Conservation (phyloP, 148 eudicot species). For the Vaccinium darrowii region DNA sequence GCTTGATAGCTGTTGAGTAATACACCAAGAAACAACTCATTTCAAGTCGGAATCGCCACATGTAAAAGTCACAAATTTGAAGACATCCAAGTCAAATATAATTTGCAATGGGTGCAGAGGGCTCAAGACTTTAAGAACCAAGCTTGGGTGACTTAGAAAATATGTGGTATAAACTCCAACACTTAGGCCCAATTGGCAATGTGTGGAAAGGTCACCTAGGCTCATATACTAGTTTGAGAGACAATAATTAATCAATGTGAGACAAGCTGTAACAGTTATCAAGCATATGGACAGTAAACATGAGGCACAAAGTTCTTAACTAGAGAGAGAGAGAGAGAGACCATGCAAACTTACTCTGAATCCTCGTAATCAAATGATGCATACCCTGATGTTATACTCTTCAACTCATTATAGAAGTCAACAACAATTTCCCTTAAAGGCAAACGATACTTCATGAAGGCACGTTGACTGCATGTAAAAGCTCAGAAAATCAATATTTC, state of each 20-base stretch:
- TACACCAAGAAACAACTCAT: slow-evolving; percentile 9
- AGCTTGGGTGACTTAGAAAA: background rate
- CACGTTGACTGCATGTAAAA: slow-evolving; percentile 74
- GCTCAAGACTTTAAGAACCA: slow-evolving; percentile 1
- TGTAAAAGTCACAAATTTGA: background rate
- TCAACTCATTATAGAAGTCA: slow-evolving; percentile 90
- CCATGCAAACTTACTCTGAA: slow-evolving; percentile 61
- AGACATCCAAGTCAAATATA: background rate
- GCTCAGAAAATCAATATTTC: slow-evolving; percentile 13
- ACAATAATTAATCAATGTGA: background rate
- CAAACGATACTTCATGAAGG: slow-evolving; percentile 79
- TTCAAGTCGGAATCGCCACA: background rate
- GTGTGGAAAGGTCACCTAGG: background rate
- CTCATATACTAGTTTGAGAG: background rate
- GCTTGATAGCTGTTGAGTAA: slow-evolving; percentile 62
- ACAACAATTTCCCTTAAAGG: slow-evolving; percentile 95
- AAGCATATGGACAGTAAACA: background rate
- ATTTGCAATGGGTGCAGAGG: background rate
- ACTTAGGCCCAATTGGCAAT: background rate
- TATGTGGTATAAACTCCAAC: background rate
- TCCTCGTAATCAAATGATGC: slow-evolving; percentile 96
- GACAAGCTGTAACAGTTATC: background rate
- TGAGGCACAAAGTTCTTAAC: background rate
- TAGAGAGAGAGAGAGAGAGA: background rate
- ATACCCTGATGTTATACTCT: slow-evolving; percentile 92